phyloP scores from a whole-genome alignment of 1,139 yeast genomes.

The Candida sanyaensis region DNA sequence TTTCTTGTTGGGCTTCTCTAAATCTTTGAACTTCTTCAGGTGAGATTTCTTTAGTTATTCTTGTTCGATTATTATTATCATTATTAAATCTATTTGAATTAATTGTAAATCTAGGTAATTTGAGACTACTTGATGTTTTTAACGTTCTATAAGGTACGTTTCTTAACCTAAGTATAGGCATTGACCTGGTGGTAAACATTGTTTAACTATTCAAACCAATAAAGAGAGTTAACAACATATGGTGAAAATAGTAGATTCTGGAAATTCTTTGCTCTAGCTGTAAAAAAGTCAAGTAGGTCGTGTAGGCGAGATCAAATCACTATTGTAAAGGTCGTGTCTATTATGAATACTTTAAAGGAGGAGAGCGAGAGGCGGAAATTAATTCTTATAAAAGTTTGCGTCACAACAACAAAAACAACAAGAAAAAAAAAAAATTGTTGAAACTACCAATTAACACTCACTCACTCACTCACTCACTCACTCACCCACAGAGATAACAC shows the following conservation, averaged over 20 bases:
- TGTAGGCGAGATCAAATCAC: background rate
- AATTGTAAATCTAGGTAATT: conserved; percentile 2
- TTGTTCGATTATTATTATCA: conserved; percentile 24
- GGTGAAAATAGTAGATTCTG: conserved; percentile 2
- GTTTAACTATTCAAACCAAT: background rate
- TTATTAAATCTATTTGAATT: background rate
- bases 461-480: background rate
- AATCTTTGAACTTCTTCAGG: conserved; percentile 37
- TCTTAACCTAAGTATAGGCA: background rate
- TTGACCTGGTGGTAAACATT: background rate
- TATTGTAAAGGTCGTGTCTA: background rate
- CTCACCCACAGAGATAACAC: background rate
- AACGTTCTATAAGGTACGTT: background rate
- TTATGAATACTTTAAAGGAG: no score
- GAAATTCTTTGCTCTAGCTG: background rate
- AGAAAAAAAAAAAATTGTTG: conserved; percentile 1
- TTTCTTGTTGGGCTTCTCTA: conserved; percentile 18
- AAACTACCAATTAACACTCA: conserved; percentile 1
- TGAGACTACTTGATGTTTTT: background rate
- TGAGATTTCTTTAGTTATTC: conserved; percentile 38
- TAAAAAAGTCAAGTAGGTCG: background rate
- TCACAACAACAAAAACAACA: conserved; percentile 1
- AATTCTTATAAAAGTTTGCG: no score
- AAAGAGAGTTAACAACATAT: no score
- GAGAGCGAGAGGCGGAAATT: no score